Evolutionary conservation across 2,329 filamentous ascomycete species (phyloP).

Genomic region (Nectriaceae sp.): DNA sequence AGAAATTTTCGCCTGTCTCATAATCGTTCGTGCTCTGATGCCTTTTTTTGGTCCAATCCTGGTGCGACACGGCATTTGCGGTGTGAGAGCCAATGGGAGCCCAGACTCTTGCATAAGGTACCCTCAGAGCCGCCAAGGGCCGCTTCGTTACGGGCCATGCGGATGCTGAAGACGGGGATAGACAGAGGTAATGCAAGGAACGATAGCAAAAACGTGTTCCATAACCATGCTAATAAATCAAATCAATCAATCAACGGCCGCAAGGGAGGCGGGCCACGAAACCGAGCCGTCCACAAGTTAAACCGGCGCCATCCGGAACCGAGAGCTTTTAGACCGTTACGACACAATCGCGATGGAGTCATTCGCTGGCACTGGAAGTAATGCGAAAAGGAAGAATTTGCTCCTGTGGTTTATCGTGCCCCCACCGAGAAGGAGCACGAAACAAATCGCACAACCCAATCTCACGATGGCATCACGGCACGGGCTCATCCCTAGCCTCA

Average conservation of each 20-base stretch:
- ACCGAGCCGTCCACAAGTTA: slow-evolving; percentile 7
- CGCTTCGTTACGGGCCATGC: slow-evolving; percentile 18
- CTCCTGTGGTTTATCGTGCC: slow-evolving; percentile 5
- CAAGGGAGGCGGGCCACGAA: slow-evolving; percentile 4
- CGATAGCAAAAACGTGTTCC: slow-evolving; percentile 20
- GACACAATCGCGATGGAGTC: neutral
- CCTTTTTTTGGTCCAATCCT: slow-evolving; percentile 19
- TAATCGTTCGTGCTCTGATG: slow-evolving; percentile 9
- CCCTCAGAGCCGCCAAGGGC: slow-evolving; percentile 13
- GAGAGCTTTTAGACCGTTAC: slow-evolving; percentile 1
- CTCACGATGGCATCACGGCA: slow-evolving; percentile 29
- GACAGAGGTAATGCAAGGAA: slow-evolving; percentile 16
- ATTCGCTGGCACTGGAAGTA: slow-evolving; percentile 6
- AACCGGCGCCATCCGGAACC: neutral
- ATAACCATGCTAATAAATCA: slow-evolving; percentile 1
- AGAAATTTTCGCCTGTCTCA: slow-evolving; percentile 13
- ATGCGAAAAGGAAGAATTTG: slow-evolving; percentile 1
- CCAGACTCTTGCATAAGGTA: slow-evolving; percentile 21
- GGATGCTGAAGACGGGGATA: slow-evolving; percentile 14
- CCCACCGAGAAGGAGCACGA: slow-evolving; percentile 19
- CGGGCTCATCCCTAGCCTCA: slow-evolving; percentile 11
- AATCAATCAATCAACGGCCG: slow-evolving; percentile 8
- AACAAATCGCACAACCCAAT: slow-evolving; percentile 26
- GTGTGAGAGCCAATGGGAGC: slow-evolving; percentile 21
- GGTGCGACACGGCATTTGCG: slow-evolving; percentile 25